A percentile compares a stretch with the other conserved stretches of the same genome.
These are phyloP conservation scores for Suhomyces kilbournensis DNA, from an alignment of 805 yeast genomes.

Conservation along the genomic window DNA sequence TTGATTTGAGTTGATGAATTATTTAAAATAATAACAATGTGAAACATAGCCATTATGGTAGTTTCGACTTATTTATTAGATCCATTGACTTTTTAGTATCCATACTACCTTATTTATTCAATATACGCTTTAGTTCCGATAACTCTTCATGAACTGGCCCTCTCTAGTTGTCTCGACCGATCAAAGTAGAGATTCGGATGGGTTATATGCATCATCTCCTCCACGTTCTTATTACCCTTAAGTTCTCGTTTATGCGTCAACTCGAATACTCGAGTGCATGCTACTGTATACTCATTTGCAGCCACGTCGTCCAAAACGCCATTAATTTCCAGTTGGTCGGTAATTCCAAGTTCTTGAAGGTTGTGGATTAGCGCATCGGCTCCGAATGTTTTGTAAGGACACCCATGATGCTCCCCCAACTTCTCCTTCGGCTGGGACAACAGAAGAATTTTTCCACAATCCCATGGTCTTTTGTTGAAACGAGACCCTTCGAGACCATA, in stretches of 20 bases:
- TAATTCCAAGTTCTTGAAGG: slow-evolving; percentile 62
- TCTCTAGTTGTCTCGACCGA: slow-evolving; percentile 60
- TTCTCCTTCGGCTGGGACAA: slow-evolving; percentile 61
- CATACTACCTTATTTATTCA: too few species aligned
- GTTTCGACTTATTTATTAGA: slow-evolving; percentile 1
- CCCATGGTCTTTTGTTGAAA: slow-evolving; percentile 81
- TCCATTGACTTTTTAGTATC: too few species aligned
- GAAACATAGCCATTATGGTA: too few species aligned
- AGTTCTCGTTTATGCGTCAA: slow-evolving; percentile 51
- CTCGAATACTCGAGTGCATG: slow-evolving; percentile 89
- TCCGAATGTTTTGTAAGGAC: slow-evolving; percentile 81
- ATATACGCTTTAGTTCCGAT: not conserved
- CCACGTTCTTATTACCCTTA: slow-evolving; percentile 28
- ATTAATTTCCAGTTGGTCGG: slow-evolving; percentile 53
- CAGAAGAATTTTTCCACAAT: slow-evolving; percentile 68
- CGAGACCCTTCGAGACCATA: slow-evolving; percentile 93
- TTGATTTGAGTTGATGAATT: slow-evolving; percentile 31
- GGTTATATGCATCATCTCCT: slow-evolving; percentile 59
- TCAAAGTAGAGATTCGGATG: slow-evolving; percentile 91
- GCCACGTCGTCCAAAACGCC: slow-evolving; percentile 66
- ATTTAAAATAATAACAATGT: too few species aligned
- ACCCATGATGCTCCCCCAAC: slow-evolving; percentile 77
- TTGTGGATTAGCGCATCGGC: slow-evolving; percentile 58
- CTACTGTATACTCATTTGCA: slow-evolving; percentile 72
- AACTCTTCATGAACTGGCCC: slow-evolving; percentile 1